Evolutionary conservation across 2,329 filamentous ascomycete genomes (phyloP).

Genomic region (Pseudogymnoascus sp.): DNA sequence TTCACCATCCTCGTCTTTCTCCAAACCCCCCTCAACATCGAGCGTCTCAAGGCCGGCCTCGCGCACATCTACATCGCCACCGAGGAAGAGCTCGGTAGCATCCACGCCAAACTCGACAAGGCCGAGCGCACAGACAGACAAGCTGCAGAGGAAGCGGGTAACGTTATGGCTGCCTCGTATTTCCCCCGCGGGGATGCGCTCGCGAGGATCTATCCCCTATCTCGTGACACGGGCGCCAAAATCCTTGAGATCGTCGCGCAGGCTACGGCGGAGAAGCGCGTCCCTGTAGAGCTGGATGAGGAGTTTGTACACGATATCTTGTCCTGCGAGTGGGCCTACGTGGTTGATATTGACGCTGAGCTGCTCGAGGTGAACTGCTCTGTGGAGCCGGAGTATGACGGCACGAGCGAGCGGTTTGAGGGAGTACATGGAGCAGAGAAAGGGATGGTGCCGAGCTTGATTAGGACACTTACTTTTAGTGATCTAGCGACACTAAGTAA

Average conservation of each 20-base stretch:
- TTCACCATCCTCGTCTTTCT: slow-evolving; percentile 22
- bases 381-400: too few species aligned
- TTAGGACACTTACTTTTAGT: too few species aligned
- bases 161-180: slow-evolving; percentile 12
- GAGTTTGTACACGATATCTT: slow-evolving; percentile 20
- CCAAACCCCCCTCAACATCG: slow-evolving; percentile 19
- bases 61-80: slow-evolving; percentile 17
- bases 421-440: too few species aligned
- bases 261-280: slow-evolving; percentile 14
- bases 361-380: background rate
- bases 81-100: slow-evolving; percentile 12
- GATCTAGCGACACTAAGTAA: too few species aligned
- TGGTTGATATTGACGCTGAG: slow-evolving; percentile 22
- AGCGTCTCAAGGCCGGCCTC: slow-evolving; percentile 21
- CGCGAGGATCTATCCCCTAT: slow-evolving; percentile 3
- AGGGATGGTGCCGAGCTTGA: too few species aligned
- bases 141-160: background rate
- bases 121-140: background rate
- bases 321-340: slow-evolving; percentile 26
- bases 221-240: slow-evolving; percentile 16
- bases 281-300: slow-evolving; percentile 15
- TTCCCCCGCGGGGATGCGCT: too few species aligned
- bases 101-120: background rate
- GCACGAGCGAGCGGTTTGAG: too few species aligned
- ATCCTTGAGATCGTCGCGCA: slow-evolving; percentile 18